phyloP scores from a whole-genome alignment of 768 basidiomycete genomes.

The Lepiota subincarnata region DNA sequence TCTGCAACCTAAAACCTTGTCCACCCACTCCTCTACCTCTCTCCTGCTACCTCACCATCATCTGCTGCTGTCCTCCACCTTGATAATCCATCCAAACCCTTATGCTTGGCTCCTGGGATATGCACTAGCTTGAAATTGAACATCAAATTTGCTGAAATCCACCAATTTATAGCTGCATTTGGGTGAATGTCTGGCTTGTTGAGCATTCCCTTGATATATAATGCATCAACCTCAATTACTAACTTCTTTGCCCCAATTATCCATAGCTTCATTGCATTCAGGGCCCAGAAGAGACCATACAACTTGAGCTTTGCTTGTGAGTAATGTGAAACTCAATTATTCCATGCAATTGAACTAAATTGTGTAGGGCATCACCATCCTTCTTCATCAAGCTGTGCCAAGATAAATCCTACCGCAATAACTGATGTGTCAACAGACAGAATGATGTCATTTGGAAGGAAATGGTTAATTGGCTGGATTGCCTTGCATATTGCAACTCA shows the following conservation, averaged over 20 bases:
- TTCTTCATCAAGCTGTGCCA: neutral
- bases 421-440: slow-evolving; percentile 6
- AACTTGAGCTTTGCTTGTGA: slow-evolving; percentile 19
- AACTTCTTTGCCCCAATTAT: slow-evolving; percentile 22
- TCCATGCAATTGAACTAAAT: slow-evolving; percentile 7
- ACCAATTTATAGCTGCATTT: slow-evolving; percentile 34
- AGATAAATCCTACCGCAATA: slow-evolving; percentile 7
- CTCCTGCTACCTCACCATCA: slow-evolving; percentile 13
- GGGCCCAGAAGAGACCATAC: slow-evolving; percentile 30
- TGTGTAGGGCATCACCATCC: neutral
- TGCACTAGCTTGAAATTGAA: slow-evolving; percentile 35
- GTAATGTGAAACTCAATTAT: neutral
- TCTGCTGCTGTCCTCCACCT: slow-evolving; percentile 13
- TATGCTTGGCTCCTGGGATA: slow-evolving; percentile 28
- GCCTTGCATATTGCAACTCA: slow-evolving; percentile 21
- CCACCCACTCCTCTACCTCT: slow-evolving; percentile 20
- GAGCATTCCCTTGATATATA: slow-evolving; percentile 39
- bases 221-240: slow-evolving; percentile 32
- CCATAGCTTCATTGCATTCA: slow-evolving; percentile 10
- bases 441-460: slow-evolving; percentile 7
- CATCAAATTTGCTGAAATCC: slow-evolving; percentile 35
- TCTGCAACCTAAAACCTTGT: slow-evolving; percentile 11
- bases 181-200: slow-evolving; percentile 35
- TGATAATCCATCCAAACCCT: slow-evolving; percentile 36
- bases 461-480: slow-evolving; percentile 23